Percentiles rank a stretch among this genome's conserved stretches.
phyloP scores from a whole-genome alignment of 441 rosid species.

The Pelargonium myrrhifolium region DNA sequence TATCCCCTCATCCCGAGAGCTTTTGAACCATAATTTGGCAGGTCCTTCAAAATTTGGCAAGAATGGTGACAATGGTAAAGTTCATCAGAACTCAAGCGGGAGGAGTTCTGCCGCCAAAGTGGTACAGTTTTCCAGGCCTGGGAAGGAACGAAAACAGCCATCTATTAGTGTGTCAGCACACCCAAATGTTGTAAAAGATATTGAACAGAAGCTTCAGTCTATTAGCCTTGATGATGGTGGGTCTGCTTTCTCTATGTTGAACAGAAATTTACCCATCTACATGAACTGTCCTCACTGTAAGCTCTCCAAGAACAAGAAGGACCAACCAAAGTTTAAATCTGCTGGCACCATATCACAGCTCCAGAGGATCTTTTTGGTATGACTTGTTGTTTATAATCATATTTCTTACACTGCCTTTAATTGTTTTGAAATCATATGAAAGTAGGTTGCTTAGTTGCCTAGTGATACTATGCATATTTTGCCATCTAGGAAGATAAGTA shows the following conservation, averaged over 20 bases:
- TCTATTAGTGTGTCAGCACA: constrained; percentile 21
- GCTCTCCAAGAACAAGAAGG: constrained; percentile 36
- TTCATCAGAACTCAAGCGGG: constrained; percentile 36
- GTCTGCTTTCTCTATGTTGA: constrained; percentile 46
- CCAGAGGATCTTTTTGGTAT: constrained; percentile 74
- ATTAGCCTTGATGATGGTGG: constrained; percentile 49
- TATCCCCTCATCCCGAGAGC: constrained; percentile 23
- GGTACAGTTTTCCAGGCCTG: constrained; percentile 24
- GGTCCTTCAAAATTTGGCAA: constrained; percentile 35
- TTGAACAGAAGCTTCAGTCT: constrained; percentile 32
- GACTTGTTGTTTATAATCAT: constrained; percentile 15
- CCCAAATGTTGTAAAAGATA: constrained; percentile 29
- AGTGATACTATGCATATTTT: background rate
- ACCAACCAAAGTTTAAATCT: constrained; percentile 42
- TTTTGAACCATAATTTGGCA: constrained; percentile 25
- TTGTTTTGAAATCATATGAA: constrained; percentile 11
- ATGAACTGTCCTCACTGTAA: constrained; percentile 67
- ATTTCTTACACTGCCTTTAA: constrained; percentile 9
- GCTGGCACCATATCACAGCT: constrained; percentile 70
- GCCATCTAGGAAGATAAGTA: background rate
- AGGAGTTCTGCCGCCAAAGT: constrained; percentile 30
- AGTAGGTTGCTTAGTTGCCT: background rate
- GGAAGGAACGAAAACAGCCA: constrained; percentile 34
- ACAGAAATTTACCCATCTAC: constrained; percentile 61
- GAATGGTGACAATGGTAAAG: constrained; percentile 39